Evolutionary conservation across 306 rosid species (phyloP).

Genomic region (Casuarina equisetifolia): DNA sequence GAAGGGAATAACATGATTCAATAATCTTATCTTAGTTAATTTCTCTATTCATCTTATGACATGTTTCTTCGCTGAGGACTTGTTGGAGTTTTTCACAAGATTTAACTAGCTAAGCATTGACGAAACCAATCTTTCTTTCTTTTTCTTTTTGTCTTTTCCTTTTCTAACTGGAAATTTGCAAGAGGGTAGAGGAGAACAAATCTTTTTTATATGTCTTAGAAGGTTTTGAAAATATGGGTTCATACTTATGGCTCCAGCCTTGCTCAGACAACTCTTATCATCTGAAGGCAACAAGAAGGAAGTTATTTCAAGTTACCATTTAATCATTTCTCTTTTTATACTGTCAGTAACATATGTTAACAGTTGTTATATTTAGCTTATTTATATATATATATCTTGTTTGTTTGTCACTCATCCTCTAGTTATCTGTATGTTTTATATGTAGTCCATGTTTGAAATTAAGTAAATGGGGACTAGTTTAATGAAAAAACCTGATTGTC

Average conservation of each 20-base stretch:
- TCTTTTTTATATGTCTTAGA: conserved; percentile 47
- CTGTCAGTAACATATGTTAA: neutral
- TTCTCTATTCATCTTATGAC: neutral
- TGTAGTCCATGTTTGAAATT: neutral
- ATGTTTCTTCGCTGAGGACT: neutral
- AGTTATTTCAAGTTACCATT: conserved; percentile 66
- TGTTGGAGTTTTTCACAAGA: neutral
- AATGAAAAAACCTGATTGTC: neutral
- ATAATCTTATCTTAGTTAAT: neutral
- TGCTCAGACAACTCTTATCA: conserved; percentile 66
- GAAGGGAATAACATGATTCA: neutral
- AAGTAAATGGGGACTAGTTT: neutral
- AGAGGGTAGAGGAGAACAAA: conserved; percentile 71
- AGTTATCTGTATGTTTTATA: neutral
- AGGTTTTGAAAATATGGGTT: conserved; percentile 80
- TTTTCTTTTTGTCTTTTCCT: neutral
- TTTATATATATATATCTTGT: neutral
- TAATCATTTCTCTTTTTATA: neutral
- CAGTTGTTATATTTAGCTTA: neutral
- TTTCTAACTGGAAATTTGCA: conserved; percentile 77
- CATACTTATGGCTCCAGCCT: conserved; percentile 56
- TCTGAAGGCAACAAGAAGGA: conserved; percentile 82
- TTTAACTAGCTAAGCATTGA: neutral
- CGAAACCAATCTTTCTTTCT: neutral
- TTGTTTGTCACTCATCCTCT: neutral